Percentiles rank a stretch among this genome's conserved stretches.
Evolutionary conservation across 768 basidiomycete species (phyloP).

Genomic region (Psilocybe azurescens): DNA sequence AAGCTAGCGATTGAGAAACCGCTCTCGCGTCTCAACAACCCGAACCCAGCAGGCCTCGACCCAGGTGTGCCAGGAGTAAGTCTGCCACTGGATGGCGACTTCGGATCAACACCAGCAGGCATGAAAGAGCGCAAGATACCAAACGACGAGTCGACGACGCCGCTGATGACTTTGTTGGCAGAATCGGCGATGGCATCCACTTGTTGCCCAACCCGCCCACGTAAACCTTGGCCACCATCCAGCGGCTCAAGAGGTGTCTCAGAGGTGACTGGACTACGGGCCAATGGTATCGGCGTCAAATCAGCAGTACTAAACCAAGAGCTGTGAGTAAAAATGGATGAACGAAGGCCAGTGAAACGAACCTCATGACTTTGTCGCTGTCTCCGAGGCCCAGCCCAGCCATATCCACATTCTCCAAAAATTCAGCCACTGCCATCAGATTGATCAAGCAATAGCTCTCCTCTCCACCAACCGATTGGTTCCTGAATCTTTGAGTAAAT

Average conservation of each 20-base stretch:
- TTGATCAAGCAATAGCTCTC: slow-evolving; percentile 95
- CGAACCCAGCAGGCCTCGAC: slow-evolving; percentile 59
- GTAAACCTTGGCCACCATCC: slow-evolving; percentile 59
- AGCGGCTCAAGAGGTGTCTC: slow-evolving; percentile 49
- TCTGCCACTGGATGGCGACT: slow-evolving; percentile 18
- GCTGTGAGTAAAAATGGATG: slow-evolving; percentile 6
- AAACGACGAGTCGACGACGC: slow-evolving; percentile 91
- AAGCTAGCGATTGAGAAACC: slow-evolving; percentile 86
- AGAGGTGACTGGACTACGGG: slow-evolving; percentile 54
- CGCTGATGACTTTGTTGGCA: slow-evolving; percentile 83
- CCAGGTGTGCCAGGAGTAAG: slow-evolving; percentile 28
- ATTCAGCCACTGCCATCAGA: slow-evolving; percentile 93
- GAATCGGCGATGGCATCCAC: slow-evolving; percentile 83
- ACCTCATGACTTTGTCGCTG: slow-evolving; percentile 64
- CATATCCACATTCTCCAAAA: slow-evolving; percentile 93
- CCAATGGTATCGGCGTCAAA: slow-evolving; percentile 80
- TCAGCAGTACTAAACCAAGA: slow-evolving; percentile 66
- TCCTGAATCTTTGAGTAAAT: slow-evolving; percentile 64
- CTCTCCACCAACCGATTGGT: slow-evolving; percentile 72
- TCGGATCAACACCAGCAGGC: slow-evolving; percentile 38
- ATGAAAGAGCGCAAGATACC: slow-evolving; percentile 84
- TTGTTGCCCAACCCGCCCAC: slow-evolving; percentile 77
- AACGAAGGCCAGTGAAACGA: slow-evolving; percentile 19
- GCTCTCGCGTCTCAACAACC: slow-evolving; percentile 74
- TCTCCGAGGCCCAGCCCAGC: slow-evolving; percentile 66